Base-by-base conservation (phyloP, 2,329 filamentous ascomycete genomes). In the Talaromyces pinophilus region DNA sequence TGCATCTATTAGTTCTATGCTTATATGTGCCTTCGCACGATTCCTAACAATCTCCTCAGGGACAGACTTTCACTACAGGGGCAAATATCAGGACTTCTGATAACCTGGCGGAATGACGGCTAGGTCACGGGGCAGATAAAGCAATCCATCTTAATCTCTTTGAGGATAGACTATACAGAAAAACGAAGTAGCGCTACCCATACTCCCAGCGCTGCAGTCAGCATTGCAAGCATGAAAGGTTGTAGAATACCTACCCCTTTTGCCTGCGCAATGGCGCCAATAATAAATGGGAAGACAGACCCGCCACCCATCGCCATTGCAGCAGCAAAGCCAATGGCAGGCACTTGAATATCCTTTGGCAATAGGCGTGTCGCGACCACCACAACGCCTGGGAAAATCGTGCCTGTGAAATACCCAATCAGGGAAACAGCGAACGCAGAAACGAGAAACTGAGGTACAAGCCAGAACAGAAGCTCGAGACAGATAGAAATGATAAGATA, bases 321-420 rank as follows among this genome's bases (percentile, higher is more conserved):
- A 0, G 89, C 86, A 0, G 88, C 87, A 70, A 93, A 92, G 0
- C 90, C 90, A 67, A 93, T 90, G 0, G 87, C 86, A 11, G 85
- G 85, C 52, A 92, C 88, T 71, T 93, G 91, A 33, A 91, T 80
- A 68, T 90, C 84, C 35, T 81, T 82, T 0, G 90, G 90, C 1
- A 93, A 80, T 3, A 93, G 80, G 69, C 90, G 92, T 0, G 89
- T 90, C 2, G 86, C 86, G 0, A 86, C 85, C 0, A 92, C 86
- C 11, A 93, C 84, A 1, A 86, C 89, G 1, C 87, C 88, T 0
- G 90, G 89, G 73, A 92, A 92, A 33, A 92, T 76, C 0, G 91
- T 90, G 0, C 90, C 91, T 0, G 92, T 82, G 72, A 92, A 90
- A 81, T 92, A 90, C 1, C 90, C 91, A 61, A 91, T 82, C 0